Percentiles rank a stretch among this genome's conserved stretches.
Evolutionary conservation across 495 filamentous ascomycete genomes (phyloP).

Genomic region (Viridothelium virens): DNA sequence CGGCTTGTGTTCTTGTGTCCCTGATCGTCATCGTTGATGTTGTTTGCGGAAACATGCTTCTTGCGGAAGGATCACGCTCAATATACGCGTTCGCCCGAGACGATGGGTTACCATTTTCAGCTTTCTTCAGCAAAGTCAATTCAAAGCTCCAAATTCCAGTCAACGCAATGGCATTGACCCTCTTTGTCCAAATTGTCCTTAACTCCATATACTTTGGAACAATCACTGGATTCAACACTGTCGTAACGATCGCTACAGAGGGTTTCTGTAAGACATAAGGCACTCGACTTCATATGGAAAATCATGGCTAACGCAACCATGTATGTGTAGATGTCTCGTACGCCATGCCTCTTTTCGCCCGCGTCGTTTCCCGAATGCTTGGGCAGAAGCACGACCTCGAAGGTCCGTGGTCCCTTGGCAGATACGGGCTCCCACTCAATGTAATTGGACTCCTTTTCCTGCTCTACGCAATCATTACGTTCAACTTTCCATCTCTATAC

Average conservation of each 20-base stretch:
- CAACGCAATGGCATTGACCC: conserved; percentile 14
- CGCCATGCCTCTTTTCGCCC: conserved; percentile 47
- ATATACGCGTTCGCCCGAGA: conserved; percentile 23
- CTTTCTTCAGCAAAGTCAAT: conserved; percentile 17
- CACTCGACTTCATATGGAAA: not conserved
- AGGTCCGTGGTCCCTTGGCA: conserved; percentile 40
- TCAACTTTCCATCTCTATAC: conserved; percentile 48
- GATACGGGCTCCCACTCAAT: conserved; percentile 38
- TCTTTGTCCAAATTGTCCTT: conserved; percentile 16
- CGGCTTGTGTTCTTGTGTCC: conserved; percentile 17
- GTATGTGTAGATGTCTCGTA: conserved; percentile 45
- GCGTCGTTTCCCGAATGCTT: conserved; percentile 44
- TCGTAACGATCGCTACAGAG: conserved; percentile 43
- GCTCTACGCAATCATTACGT: conserved; percentile 48
- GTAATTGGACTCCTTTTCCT: conserved; percentile 46
- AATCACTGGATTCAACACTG: conserved; percentile 17
- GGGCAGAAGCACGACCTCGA: conserved; percentile 36
- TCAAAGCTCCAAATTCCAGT: conserved; percentile 9
- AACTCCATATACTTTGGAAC: conserved; percentile 22
- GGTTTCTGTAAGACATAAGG: conserved; percentile 46
- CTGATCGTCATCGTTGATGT: conserved; percentile 20
- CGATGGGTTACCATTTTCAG: conserved; percentile 19
- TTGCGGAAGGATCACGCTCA: conserved; percentile 8
- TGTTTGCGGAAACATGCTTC: not conserved
- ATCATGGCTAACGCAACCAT: conserved; percentile 1